Conservation (phyloP, 768 basidiomycete species). For the Rossbeevera mucosa region DNA sequence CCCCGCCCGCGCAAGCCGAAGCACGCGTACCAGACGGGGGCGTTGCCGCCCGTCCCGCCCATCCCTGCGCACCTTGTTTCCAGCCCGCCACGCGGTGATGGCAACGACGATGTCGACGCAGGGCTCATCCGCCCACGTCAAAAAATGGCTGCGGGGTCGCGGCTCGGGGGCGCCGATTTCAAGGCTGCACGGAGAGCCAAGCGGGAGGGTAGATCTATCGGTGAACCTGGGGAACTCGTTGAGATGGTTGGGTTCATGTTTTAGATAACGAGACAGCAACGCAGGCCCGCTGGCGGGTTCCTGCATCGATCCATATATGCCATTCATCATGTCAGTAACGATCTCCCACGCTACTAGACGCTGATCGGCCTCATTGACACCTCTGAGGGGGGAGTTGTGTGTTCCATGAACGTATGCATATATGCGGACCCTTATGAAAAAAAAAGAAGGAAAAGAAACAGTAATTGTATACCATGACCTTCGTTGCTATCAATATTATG, state of each 20-base stretch:
- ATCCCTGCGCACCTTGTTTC: conserved; percentile 14
- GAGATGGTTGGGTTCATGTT: conserved; percentile 30
- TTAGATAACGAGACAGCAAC: neutral
- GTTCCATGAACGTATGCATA: neutral
- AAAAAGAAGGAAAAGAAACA: neutral
- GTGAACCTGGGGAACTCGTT: conserved; percentile 2
- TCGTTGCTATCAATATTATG: neutral
- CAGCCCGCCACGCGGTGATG: neutral
- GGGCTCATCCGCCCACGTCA: conserved; percentile 22
- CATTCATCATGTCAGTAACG: neutral
- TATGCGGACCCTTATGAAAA: neutral
- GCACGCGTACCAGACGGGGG: conserved; percentile 16
- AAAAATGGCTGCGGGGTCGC: conserved; percentile 22
- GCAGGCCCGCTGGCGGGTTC: neutral
- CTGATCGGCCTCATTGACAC: neutral
- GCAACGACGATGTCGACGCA: conserved; percentile 1
- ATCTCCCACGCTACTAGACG: neutral
- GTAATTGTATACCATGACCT: neutral
- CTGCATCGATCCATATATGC: neutral
- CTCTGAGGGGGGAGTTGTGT: neutral
- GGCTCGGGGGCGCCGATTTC: conserved; percentile 26
- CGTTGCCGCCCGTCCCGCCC: conserved; percentile 25
- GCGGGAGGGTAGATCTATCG: conserved; percentile 14
- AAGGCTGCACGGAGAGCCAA: conserved; percentile 28
- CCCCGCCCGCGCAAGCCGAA: conserved; percentile 12